Percentiles rank a stretch among this genome's conserved stretches.
Evolutionary conservation across 2,329 filamentous ascomycete genomes (phyloP).

Genomic region (Diaporthe sp.): DNA sequence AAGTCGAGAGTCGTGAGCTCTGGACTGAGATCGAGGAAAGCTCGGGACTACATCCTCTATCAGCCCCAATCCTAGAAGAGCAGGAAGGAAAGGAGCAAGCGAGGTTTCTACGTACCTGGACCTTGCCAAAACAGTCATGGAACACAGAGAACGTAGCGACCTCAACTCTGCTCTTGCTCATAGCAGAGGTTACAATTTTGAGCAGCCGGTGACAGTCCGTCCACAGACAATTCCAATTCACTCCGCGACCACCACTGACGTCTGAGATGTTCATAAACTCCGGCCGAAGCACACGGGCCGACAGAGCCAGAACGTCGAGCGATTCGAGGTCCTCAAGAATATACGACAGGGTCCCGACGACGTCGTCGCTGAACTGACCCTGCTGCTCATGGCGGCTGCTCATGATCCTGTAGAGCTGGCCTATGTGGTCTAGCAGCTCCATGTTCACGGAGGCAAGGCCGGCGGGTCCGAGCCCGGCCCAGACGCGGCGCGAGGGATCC

Average conservation of each 20-base stretch:
- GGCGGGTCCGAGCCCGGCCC: rapidly evolving
- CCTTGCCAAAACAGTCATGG: constrained; percentile 12
- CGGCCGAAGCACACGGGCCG: background rate
- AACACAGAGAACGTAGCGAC: constrained; percentile 20
- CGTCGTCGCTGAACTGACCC: constrained; percentile 14
- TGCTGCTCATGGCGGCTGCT: constrained; percentile 14
- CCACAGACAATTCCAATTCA: constrained; percentile 31
- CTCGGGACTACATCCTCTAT: background rate
- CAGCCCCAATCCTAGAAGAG: background rate
- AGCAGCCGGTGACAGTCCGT: constrained; percentile 22
- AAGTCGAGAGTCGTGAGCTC: background rate
- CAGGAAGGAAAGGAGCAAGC: background rate
- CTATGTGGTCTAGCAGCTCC: background rate
- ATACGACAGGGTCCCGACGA: background rate
- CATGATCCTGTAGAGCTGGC: background rate
- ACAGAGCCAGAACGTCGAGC: background rate
- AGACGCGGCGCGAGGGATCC: background rate
- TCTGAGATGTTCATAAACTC: no score
- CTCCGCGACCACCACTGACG: background rate
- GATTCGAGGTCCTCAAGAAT: background rate
- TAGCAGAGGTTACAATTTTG: background rate
- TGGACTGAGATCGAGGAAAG: background rate
- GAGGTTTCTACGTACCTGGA: background rate
- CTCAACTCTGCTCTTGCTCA: background rate
- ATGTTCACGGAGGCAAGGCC: background rate